Percentiles rank a stretch among this genome's conserved stretches.
Conservation (phyloP, 768 basidiomycete genomes). For the Ramaria sp. region DNA sequence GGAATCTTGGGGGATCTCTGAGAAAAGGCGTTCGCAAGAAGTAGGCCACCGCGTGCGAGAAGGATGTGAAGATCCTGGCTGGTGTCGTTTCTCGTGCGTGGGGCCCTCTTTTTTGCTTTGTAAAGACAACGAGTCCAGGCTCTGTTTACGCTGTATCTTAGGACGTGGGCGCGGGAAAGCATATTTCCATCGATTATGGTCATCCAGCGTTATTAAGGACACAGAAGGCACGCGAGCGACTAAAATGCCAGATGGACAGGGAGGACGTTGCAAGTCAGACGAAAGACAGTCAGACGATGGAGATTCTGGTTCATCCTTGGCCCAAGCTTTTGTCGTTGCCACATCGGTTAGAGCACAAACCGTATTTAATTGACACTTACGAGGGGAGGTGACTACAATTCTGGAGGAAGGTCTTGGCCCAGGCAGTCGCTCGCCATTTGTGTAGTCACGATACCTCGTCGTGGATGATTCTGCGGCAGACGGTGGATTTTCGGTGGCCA, state of each 20-base stretch:
- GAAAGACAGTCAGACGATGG: conserved; percentile 36
- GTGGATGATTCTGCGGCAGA: not conserved
- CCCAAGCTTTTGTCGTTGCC: conserved; percentile 49
- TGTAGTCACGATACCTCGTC: not conserved
- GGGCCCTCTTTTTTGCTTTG: not conserved
- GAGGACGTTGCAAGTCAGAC: conserved; percentile 18
- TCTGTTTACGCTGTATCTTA: conserved; percentile 4
- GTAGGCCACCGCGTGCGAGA: conserved; percentile 12
- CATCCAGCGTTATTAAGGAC: conserved; percentile 21
- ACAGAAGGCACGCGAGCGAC: conserved; percentile 37
- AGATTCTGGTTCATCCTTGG: conserved; percentile 72
- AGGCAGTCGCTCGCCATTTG: not conserved
- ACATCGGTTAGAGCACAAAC: not conserved
- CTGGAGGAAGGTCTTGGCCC: conserved; percentile 24
- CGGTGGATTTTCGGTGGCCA: not conserved
- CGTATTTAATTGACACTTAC: conserved; percentile 29
- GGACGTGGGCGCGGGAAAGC: conserved; percentile 1
- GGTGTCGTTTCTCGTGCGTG: not conserved
- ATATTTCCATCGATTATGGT: conserved; percentile 20
- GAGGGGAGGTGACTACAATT: conserved; percentile 57
- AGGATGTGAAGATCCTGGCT: not conserved
- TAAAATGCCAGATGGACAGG: conserved; percentile 17
- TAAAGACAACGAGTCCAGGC: not conserved
- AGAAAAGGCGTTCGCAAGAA: not conserved
- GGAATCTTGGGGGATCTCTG: conserved; percentile 4